Evolutionary conservation across 176 grass and related monocot species (phyloP).

Genomic region (Musa schizocarpa): DNA sequence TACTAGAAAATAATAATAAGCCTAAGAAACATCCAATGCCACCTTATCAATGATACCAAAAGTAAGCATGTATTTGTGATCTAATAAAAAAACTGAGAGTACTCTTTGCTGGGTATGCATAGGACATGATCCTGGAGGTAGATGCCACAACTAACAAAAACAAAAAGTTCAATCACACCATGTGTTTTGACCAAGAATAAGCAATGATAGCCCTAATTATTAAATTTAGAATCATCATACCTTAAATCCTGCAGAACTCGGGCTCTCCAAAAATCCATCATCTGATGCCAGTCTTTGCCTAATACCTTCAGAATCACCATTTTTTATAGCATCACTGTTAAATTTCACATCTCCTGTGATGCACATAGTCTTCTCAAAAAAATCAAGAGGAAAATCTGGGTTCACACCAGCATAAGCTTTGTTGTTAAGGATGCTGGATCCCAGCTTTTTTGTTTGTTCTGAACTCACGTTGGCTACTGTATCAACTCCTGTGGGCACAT

Average conservation of each 20-base stretch:
- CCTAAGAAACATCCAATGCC: no score
- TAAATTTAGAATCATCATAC: conserved; percentile 30
- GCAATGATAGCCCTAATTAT: conserved; percentile 1
- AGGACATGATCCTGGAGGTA: not conserved
- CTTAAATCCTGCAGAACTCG: conserved; percentile 74
- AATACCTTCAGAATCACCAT: conserved; percentile 79
- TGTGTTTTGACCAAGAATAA: not conserved
- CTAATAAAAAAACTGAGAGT: no score
- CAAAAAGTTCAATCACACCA: not conserved
- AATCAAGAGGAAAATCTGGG: conserved; percentile 87
- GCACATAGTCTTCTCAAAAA: conserved; percentile 84
- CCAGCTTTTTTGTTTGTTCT: conserved; percentile 90
- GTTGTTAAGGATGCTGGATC: conserved; percentile 60
- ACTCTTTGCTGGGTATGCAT: no score
- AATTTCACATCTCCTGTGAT: conserved; percentile 79
- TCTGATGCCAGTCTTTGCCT: conserved; percentile 78
- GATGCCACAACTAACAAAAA: not conserved
- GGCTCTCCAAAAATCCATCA: conserved; percentile 77
- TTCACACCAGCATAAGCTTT: conserved; percentile 61
- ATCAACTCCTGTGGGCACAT: conserved; percentile 52
- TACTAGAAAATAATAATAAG: no score
- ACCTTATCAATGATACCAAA: no score
- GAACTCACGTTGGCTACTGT: conserved; percentile 30
- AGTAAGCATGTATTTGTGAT: no score
- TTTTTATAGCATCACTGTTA: conserved; percentile 69